Base-by-base conservation (phyloP, 257 asterid species). In the Coffea canephora region DNA sequence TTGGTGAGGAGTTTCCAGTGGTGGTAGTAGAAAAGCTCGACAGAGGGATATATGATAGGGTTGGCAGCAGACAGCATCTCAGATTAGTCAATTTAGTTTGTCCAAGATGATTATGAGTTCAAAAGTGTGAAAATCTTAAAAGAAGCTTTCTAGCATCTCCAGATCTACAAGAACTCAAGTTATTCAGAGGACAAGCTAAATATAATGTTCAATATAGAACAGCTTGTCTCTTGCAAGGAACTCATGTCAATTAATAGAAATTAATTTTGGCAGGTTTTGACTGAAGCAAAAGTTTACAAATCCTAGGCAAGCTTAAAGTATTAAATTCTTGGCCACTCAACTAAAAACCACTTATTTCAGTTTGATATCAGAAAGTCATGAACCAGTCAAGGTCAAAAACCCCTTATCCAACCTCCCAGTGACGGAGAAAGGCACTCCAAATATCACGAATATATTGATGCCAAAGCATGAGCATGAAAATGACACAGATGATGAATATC, bases 401-500 rank as follows among this genome's bases (percentile, higher is more conserved):
- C 69, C 16, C 15, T 18, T 18, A 8, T 31, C 27, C 19, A 74
- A 18, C 25, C 10, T 12, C 64, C 23, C 7, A 21, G 27, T 48
- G 65, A 6, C 39, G 21, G 25, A 50, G 43, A 59, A 27, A 34
- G 34, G 25, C 41, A 14, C 10, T n/a, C 43, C 7, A 62, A 41
- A 76, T 25, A 23, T 46, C 71, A 61, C 39, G 43, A 41, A 45
- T 65, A 1, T 14, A 64, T 21, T 76, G 73, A 23, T 14, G 11
- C 16, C 69, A 76, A 43, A 52, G 25, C 48, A 76, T 62, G 21
- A 50, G 66, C n/a, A 68, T 68, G 73, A 64, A 64, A 77, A 43
- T 31, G 36, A 31, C 66, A 74, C 23, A 12, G 11, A 8, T 16
- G 15, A 3, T 54, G 27, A 54, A 74, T 18, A 31, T 3, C 7